Evolutionary conservation across 164 flowering plant species (phyloP).

Genomic region (Warburgia ugandensis): DNA sequence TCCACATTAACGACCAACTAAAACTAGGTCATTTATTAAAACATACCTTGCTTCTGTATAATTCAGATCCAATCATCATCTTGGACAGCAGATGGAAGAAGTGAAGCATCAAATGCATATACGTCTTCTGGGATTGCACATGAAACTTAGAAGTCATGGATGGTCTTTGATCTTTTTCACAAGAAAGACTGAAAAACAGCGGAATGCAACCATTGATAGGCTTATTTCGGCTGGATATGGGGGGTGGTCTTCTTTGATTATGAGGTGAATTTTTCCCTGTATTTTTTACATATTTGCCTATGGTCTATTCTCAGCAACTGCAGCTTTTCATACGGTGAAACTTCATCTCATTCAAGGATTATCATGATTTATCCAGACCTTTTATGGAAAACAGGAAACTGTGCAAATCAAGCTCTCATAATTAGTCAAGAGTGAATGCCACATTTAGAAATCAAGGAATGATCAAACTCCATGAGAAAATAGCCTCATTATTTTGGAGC

Average conservation of each 20-base stretch:
- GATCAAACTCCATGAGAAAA: too few species aligned
- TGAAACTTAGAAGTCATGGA: slow-evolving; percentile 34
- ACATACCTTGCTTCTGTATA: not conserved
- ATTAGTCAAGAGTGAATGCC: too few species aligned
- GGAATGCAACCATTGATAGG: slow-evolving; percentile 26
- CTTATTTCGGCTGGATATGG: slow-evolving; percentile 43
- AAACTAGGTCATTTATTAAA: not conserved
- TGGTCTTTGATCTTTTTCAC: slow-evolving; percentile 48
- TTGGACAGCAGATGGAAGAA: slow-evolving; percentile 9
- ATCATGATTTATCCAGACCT: too few species aligned
- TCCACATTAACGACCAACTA: too few species aligned
- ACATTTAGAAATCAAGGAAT: too few species aligned
- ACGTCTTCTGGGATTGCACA: slow-evolving; percentile 23
- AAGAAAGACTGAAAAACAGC: slow-evolving; percentile 36
- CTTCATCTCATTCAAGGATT: too few species aligned
- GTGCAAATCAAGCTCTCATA: too few species aligned
- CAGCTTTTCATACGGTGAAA: too few species aligned
- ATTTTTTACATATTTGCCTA: too few species aligned
- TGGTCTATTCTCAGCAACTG: too few species aligned
- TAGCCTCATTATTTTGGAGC: too few species aligned
- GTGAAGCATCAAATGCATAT: slow-evolving; percentile 17
- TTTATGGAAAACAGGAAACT: too few species aligned
- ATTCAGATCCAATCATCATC: not conserved
- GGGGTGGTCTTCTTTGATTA: slow-evolving; percentile 50
- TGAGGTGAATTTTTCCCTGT: slow-evolving; percentile 62